Evolutionary conservation across 225 moss, liverwort and hornwort genomes (phyloP).

Genomic region (Anthoceros angustus): DNA sequence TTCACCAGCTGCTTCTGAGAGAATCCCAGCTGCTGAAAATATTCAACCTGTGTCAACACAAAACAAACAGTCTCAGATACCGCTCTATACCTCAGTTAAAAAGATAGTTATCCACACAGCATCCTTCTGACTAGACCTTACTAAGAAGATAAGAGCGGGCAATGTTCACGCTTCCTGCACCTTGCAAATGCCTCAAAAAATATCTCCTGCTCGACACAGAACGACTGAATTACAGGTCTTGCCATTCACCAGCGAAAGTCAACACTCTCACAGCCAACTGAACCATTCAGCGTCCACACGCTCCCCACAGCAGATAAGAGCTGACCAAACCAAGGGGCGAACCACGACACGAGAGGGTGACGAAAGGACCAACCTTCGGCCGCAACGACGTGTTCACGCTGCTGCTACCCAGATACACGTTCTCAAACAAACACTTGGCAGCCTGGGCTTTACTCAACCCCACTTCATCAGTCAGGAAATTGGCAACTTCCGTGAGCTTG

Average conservation of each 20-base stretch:
- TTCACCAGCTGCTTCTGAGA: conserved; percentile 44
- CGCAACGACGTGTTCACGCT: conserved; percentile 47
- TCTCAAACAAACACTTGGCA: conserved; percentile 33
- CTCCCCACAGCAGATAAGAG: conserved; percentile 8
- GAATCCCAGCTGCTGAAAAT: conserved; percentile 38
- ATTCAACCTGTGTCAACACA: conserved; percentile 20
- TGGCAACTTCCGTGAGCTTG: conserved; percentile 39
- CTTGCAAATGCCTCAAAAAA: too few relatives aligned
- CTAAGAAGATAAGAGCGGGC: too few relatives aligned
- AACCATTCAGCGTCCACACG: too few relatives aligned
- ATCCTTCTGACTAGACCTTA: too few relatives aligned
- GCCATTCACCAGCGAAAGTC: too few relatives aligned
- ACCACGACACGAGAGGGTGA: conserved; percentile 6
- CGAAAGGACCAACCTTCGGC: conserved; percentile 29
- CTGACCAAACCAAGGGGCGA: background rate
- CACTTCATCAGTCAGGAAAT: conserved; percentile 42
- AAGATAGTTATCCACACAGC: conserved; percentile 6
- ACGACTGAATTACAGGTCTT: too few relatives aligned
- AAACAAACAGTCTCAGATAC: background rate
- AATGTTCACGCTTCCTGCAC: too few relatives aligned
- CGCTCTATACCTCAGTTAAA: background rate
- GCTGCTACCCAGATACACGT: conserved; percentile 47
- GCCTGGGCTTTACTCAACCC: conserved; percentile 39
- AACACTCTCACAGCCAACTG: too few relatives aligned
- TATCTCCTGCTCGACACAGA: too few relatives aligned